Evolutionary conservation across 352 stramenopile genomes (phyloP).

Genomic region (Pythium pyrilobum): DNA sequence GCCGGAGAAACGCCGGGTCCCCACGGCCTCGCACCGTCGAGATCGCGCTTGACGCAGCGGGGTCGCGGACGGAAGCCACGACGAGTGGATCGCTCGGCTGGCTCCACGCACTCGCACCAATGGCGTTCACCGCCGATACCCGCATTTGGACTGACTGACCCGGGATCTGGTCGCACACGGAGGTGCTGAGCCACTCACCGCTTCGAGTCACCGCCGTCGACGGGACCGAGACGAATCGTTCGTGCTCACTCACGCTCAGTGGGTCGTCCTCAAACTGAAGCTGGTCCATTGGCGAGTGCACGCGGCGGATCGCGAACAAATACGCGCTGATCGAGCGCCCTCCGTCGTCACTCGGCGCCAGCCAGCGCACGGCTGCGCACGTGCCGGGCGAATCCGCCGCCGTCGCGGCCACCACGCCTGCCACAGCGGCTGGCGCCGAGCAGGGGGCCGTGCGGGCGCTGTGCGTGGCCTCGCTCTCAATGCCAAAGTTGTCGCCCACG

Average conservation of each 20-base stretch:
- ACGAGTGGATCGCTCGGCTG: conserved; percentile 26
- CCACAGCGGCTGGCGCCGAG: conserved; percentile 30
- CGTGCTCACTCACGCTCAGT: not conserved
- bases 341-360: conserved; percentile 49
- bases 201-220: not conserved
- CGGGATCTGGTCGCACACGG: conserved; percentile 47
- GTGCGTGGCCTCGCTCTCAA: conserved; percentile 46
- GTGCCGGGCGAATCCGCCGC: conserved; percentile 10
- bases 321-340: conserved; percentile 45
- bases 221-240: not conserved
- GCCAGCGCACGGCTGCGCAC: conserved; percentile 50
- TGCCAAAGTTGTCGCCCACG: conserved; percentile 45
- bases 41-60: conserved; percentile 5
- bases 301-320: conserved; percentile 21
- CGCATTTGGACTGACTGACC: conserved; percentile 40
- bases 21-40: conserved; percentile 44
- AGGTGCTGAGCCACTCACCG: conserved; percentile 22
- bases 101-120: conserved; percentile 55
- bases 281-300: not conserved
- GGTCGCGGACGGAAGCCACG: not conserved
- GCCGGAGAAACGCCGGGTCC: conserved; percentile 17
- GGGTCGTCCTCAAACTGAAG: not conserved
- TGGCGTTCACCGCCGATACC: conserved; percentile 58
- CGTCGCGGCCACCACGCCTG: conserved; percentile 31
- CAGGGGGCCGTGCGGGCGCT: conserved; percentile 36